These are phyloP conservation scores for Stropharia rugosoannulata DNA, from an alignment of 768 basidiomycete genomes.

Conservation along the genomic window DNA sequence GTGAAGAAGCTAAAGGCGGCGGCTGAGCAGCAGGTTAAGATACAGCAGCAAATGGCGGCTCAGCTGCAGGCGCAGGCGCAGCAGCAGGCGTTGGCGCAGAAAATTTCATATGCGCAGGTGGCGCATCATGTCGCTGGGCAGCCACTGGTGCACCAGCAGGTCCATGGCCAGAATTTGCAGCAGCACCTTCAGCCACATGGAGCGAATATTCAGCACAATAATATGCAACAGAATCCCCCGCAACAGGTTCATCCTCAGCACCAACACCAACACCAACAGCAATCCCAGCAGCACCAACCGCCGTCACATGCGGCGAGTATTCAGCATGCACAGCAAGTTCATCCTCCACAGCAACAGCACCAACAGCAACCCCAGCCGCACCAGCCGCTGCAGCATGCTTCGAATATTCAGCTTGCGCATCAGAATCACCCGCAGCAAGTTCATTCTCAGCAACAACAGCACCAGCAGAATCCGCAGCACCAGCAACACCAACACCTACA, in stretches of 20 bases:
- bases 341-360: constrained; percentile 15
- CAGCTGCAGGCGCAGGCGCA: constrained; percentile 19
- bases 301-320: constrained; percentile 13
- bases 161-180: constrained; percentile 2
- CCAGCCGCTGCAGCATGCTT: constrained; percentile 7
- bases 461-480: not conserved
- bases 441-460: not conserved
- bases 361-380: constrained; percentile 15
- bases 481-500: not conserved
- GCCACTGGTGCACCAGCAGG: not conserved
- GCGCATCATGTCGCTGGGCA: constrained; percentile 3
- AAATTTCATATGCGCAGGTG: not conserved
- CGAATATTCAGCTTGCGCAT: not conserved
- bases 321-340: constrained; percentile 8
- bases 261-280: no score
- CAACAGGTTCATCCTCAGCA: no score
- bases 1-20: constrained; percentile 15
- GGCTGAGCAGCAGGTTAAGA: not conserved
- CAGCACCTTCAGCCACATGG: constrained; percentile 6
- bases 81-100: constrained; percentile 8
- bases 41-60: constrained; percentile 9
- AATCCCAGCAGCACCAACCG: constrained; percentile 9
- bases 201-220: no score
- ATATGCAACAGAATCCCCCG: no score
- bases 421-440: not conserved